Conservation (phyloP, 352 stramenopile species). For the Pythium aquatile region DNA sequence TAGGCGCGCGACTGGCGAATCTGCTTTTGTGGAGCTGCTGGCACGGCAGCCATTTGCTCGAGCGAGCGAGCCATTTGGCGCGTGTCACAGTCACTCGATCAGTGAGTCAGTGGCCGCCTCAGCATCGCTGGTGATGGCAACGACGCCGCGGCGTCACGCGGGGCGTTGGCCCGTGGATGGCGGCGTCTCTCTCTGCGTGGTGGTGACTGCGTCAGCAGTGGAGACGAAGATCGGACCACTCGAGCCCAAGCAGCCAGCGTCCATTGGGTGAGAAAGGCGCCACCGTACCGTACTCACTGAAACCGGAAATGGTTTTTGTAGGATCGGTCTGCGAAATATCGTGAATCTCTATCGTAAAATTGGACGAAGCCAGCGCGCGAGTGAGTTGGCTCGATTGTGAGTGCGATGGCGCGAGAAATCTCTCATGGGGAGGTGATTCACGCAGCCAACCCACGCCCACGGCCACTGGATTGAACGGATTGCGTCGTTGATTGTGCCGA, state of each 20-base stretch:
- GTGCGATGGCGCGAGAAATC: too few relatives aligned
- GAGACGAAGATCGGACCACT: background rate
- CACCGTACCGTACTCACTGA: background rate
- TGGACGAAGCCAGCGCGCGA: background rate
- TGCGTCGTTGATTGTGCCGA: background rate
- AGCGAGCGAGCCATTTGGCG: background rate
- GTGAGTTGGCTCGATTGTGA: background rate
- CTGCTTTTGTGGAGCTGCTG: background rate
- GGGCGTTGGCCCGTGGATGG: background rate
- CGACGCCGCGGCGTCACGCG: background rate
- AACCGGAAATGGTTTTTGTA: too few relatives aligned
- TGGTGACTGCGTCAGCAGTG: background rate
- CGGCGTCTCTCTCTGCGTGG: background rate
- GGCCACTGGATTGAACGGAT: background rate
- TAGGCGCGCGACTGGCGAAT: conserved; percentile 1
- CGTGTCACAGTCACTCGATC: background rate
- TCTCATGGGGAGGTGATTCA: background rate
- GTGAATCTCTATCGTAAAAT: background rate
- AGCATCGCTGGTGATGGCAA: background rate
- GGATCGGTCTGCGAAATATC: background rate
- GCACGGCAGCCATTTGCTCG: background rate
- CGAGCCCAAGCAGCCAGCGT: background rate
- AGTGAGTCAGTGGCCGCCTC: too few relatives aligned
- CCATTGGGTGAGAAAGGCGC: background rate
- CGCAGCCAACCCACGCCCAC: background rate